Conservation (phyloP, 495 filamentous ascomycete genomes). For the Staphylotrichum longicolle region DNA sequence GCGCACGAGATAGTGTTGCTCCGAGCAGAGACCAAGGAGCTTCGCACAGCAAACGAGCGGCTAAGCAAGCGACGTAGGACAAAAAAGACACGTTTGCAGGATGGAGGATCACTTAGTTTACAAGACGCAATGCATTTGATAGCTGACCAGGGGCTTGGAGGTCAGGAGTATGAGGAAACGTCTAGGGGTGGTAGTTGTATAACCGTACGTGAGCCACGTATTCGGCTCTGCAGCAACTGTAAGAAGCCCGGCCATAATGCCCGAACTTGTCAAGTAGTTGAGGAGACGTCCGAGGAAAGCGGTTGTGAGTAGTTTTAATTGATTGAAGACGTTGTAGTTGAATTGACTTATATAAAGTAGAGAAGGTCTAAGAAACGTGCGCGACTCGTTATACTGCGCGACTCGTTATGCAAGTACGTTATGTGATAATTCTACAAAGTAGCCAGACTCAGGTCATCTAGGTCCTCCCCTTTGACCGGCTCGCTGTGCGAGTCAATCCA, state of each 20-base stretch:
- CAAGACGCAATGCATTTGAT: constrained; percentile 5
- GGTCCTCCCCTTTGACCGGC: too few relatives aligned
- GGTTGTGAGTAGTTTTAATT: constrained; percentile 11
- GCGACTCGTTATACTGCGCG: too few relatives aligned
- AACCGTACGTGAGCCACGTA: not conserved
- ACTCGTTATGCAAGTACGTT: too few relatives aligned
- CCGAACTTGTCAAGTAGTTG: too few relatives aligned
- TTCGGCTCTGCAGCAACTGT: constrained; percentile 7
- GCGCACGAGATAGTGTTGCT: constrained; percentile 13
- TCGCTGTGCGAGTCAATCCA: too few relatives aligned
- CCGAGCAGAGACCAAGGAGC: constrained; percentile 7
- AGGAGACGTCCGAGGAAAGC: constrained; percentile 11
- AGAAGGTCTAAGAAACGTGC: not conserved
- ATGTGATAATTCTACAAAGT: too few relatives aligned
- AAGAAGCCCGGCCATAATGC: constrained; percentile 1
- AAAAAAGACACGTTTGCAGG: too few relatives aligned
- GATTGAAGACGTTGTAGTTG: not conserved
- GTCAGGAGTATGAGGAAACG: not conserved
- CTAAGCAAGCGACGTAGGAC: constrained; percentile 19
- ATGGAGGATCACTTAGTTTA: too few relatives aligned
- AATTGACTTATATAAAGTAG: not conserved
- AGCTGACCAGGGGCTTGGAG: not conserved
- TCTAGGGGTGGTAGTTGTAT: constrained; percentile 7
- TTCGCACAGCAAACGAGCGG: constrained; percentile 9
- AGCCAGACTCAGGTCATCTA: too few relatives aligned